Conservation (phyloP, 345 rosid genomes). For the Excoecaria cochinchinensis region DNA sequence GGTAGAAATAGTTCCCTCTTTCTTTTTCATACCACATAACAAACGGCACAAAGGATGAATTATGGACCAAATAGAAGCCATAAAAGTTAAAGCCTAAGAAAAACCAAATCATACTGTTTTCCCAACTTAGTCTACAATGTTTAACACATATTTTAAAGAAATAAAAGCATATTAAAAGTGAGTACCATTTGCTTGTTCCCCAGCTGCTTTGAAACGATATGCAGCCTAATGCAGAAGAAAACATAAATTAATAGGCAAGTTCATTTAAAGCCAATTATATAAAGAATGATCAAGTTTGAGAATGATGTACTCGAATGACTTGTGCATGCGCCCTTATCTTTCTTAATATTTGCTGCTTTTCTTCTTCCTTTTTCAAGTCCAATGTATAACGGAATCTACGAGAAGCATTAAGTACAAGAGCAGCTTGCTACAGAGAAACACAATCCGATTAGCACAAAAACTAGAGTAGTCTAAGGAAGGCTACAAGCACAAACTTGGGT, state of each 20-base stretch:
- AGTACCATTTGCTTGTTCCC: constrained; percentile 22
- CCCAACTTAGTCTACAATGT: not conserved
- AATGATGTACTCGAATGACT: constrained; percentile 62
- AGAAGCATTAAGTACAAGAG: constrained; percentile 91
- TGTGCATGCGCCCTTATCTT: constrained; percentile 97
- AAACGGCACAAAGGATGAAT: not conserved
- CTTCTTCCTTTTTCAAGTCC: constrained; percentile 89
- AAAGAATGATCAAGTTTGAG: constrained; percentile 1
- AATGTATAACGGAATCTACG: constrained; percentile 95
- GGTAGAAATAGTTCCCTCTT: too few species aligned
- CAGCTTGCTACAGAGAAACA: constrained; percentile 61
- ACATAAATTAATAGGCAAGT: not conserved
- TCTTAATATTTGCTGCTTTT: constrained; percentile 60
- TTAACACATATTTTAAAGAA: not conserved
- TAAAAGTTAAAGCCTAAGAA: not conserved
- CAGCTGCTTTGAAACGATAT: constrained; percentile 27
- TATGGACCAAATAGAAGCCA: not conserved
- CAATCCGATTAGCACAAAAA: not conserved
- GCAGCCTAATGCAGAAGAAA: constrained; percentile 29
- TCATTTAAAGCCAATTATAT: not conserved
- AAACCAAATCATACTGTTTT: not conserved
- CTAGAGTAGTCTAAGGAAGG: too few species aligned
- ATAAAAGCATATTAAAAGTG: not conserved
- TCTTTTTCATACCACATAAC: not conserved
- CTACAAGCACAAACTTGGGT: not conserved